A percentile compares a stretch with the other conserved stretches of the same genome.
These are phyloP conservation scores for Catenaria anguillulae DNA, from an alignment of 371 early-diverging fungal species.

Conservation along the genomic window DNA sequence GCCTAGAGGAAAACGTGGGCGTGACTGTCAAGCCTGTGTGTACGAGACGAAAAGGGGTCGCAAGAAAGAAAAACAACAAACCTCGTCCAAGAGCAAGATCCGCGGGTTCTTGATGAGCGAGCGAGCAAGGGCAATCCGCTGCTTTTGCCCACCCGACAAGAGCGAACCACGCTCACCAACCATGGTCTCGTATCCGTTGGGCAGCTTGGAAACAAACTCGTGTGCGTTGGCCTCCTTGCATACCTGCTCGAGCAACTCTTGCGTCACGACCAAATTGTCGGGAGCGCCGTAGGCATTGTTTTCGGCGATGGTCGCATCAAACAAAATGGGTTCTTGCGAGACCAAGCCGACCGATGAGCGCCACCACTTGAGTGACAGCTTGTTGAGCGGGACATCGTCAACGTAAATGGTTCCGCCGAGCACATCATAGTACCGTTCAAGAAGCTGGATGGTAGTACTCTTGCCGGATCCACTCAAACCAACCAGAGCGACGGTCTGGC, in stretches of 20 bases:
- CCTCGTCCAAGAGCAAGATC: conserved; percentile 88
- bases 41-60: too few species aligned
- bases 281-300: conserved; percentile 57
- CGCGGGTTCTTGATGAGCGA: conserved; percentile 69
- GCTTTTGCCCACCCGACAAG: conserved; percentile 43
- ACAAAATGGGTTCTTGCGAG: conserved; percentile 60
- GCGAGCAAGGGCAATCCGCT: conserved; percentile 51
- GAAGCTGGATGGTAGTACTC: conserved; percentile 29
- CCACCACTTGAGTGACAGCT: conserved; percentile 19
- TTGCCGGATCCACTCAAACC: conserved; percentile 32
- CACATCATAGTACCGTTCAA: conserved; percentile 35
- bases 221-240: conserved; percentile 15
- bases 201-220: conserved; percentile 11
- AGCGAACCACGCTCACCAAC: conserved; percentile 45
- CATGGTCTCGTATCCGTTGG: conserved; percentile 18
- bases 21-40: too few species aligned
- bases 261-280: conserved; percentile 9
- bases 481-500: conserved; percentile 33
- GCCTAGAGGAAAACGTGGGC: too few species aligned
- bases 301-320: conserved; percentile 60
- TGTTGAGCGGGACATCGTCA: conserved; percentile 24
- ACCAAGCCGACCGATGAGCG: conserved; percentile 23
- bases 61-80: too few species aligned
- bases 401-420: conserved; percentile 15
- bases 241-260: conserved; percentile 10